Conservation (phyloP, 2,329 filamentous ascomycete species). For the Colletotrichum sp. region DNA sequence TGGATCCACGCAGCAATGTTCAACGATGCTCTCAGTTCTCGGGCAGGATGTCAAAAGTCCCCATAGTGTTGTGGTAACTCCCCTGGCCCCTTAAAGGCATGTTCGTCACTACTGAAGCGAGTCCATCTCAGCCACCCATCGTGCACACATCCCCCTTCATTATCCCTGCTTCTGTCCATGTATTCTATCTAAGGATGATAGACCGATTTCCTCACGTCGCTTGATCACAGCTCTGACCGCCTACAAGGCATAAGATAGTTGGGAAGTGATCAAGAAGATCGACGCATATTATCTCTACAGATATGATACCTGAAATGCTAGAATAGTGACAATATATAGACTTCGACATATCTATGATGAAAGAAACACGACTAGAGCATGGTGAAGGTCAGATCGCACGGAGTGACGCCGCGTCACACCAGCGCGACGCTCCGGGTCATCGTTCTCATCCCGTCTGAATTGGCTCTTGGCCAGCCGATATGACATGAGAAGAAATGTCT, state of each 20-base stretch:
- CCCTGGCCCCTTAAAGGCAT: too few species aligned
- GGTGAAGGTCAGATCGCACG: too few species aligned
- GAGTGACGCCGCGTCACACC: too few species aligned
- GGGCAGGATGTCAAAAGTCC: accelerated
- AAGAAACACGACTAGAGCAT: not conserved
- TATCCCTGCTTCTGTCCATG: not conserved
- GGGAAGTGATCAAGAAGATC: too few species aligned
- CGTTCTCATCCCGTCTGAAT: not conserved
- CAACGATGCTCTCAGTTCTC: accelerated
- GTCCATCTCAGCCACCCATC: too few species aligned
- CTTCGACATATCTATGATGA: accelerated
- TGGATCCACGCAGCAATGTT: not conserved
- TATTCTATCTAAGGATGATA: not conserved
- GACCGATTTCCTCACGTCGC: not conserved
- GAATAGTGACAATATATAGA: not conserved
- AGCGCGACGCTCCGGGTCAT: too few species aligned
- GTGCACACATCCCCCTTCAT: not conserved
- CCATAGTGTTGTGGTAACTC: accelerated
- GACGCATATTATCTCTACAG: not conserved
- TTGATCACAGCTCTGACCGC: not conserved
- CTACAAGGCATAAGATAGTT: not conserved
- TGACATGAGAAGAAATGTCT: too few species aligned
- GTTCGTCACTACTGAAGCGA: not conserved
- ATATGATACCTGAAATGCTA: not conserved
- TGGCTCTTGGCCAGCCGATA: too few species aligned